Evolutionary conservation across 2,329 filamentous ascomycete genomes (phyloP), one percentile per base, ranked within the genome.

Genomic region (Colletotrichum graminicola): DNA sequence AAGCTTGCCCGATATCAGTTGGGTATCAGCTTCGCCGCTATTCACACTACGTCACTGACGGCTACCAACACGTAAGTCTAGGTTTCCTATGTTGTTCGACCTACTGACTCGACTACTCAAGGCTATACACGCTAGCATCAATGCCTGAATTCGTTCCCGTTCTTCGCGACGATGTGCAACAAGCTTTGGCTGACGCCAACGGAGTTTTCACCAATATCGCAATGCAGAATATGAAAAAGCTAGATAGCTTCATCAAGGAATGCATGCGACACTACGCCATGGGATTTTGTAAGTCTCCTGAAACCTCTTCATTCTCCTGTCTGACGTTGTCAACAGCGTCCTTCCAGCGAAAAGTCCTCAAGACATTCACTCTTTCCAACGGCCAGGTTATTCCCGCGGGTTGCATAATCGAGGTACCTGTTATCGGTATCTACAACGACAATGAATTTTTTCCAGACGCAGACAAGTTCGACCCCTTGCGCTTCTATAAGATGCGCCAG

Each of bases 321-420:
- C 32, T 45, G 26, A 66, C 34, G 10, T 5, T 8, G n/a, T 59
- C 1, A 0, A 21, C 41, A 80, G 81, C 80, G 1, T 83, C 86
- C 3, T 88, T 89, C 77, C 76, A 77, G 32, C 85, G 87, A 70
- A 86, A 85, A 73, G 86, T 87, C 12, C 78, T 86, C 45, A 82
- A 84, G 74, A 80, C 84, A 5, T 82, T 89, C 74, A 83, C 82
- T 2, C 84, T 89, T 1, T 88, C 86, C 55, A 87, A 87, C 75
- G 88, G 88, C 21, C 85, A 88, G 59, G 81, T 83, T 45, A 80
- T 86, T 12, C 84, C 84, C 0, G 78, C 80, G 1, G 84, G 84
- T 36, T 81, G 82, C 7, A 78, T 80, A n/a, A 79, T 86, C 41
- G 81, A 86, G 68, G 77, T 84, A 0, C 80, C 84, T 0, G 72